Evolutionary conservation across 2,329 filamentous ascomycete species (phyloP).

Genomic region (Ophiosphaerella herpotricha): DNA sequence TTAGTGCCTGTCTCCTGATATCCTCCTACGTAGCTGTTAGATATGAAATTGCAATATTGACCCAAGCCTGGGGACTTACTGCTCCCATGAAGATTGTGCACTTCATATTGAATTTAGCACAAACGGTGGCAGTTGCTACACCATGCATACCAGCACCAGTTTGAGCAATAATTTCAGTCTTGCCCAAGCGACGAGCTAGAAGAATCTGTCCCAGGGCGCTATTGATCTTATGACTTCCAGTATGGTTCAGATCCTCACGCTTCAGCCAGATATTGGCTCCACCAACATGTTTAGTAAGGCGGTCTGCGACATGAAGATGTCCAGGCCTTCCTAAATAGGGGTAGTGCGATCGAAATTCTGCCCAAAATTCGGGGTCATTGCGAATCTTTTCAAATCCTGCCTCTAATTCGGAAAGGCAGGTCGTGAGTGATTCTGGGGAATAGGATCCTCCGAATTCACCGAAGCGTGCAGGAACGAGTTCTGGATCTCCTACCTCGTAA

Average conservation of each 20-base stretch:
- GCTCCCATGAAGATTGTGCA: conserved; percentile 99
- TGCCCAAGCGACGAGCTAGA: conserved; percentile 81
- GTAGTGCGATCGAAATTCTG: conserved; percentile 94
- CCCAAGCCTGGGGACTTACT: not conserved
- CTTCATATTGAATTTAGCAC: conserved; percentile 97
- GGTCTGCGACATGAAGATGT: conserved; percentile 84
- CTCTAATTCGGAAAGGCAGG: conserved; percentile 89
- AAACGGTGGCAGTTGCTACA: conserved; percentile 95
- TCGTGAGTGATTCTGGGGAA: conserved; percentile 96
- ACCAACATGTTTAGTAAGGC: conserved; percentile 84
- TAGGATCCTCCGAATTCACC: conserved; percentile 97
- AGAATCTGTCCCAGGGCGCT: conserved; percentile 94
- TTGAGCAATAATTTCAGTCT: conserved; percentile 97
- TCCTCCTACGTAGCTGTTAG: conserved; percentile 63
- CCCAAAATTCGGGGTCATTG: conserved; percentile 91
- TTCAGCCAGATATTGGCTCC: conserved; percentile 98
- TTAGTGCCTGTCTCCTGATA: conserved; percentile 91
- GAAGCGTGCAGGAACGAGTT: conserved; percentile 77
- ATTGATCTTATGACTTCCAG: conserved; percentile 99
- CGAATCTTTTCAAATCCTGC: conserved; percentile 85
- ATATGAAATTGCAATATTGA: too few relatives aligned
- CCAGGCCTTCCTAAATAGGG: conserved; percentile 96
- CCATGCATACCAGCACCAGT: conserved; percentile 98
- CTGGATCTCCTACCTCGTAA: conserved; percentile 43
- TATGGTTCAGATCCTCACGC: conserved; percentile 96